A percentile compares a stretch with the other conserved stretches of the same genome.
Evolutionary conservation across 306 rosid genomes (phyloP).

Genomic region (Abrus pulchellus): DNA sequence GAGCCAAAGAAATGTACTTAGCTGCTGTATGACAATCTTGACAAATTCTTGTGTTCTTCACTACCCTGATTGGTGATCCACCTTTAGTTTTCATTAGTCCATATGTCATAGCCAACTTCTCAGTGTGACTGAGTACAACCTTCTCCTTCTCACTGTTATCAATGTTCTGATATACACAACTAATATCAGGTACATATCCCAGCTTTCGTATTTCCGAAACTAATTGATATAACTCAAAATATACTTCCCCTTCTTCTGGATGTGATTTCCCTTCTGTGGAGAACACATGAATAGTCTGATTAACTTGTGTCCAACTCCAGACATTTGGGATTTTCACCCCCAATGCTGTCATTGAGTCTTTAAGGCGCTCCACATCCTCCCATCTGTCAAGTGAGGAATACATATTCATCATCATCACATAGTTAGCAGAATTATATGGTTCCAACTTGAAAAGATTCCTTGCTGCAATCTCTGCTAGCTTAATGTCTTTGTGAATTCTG

Average conservation of each 20-base stretch:
- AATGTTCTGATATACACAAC: conserved; percentile 68
- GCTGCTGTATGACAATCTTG: conserved; percentile 72
- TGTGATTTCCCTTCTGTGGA: conserved; percentile 68
- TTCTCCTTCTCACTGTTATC: conserved; percentile 67
- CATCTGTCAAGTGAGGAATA: conserved; percentile 68
- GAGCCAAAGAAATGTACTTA: conserved; percentile 65
- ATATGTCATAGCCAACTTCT: conserved; percentile 76
- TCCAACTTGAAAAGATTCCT: conserved; percentile 69
- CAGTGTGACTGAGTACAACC: conserved; percentile 73
- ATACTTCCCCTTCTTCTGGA: conserved; percentile 66
- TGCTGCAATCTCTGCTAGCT: conserved; percentile 68
- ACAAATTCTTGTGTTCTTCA: conserved; percentile 74
- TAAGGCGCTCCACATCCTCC: conserved; percentile 65
- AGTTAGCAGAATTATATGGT: conserved; percentile 69
- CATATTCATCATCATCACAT: conserved; percentile 70
- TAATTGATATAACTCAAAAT: conserved; percentile 67
- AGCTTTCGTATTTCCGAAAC: conserved; percentile 60
- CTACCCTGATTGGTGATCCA: conserved; percentile 68
- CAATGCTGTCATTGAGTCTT: conserved; percentile 50
- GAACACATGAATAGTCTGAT: conserved; percentile 61
- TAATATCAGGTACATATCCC: conserved; percentile 66
- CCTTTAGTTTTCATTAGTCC: conserved; percentile 64
- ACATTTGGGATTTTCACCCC: conserved; percentile 59
- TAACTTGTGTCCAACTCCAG: conserved; percentile 79
- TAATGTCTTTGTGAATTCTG: conserved; percentile 58